These are phyloP conservation scores for Aphanomyces cochlioides DNA, from an alignment of 352 stramenopile genomes.

Conservation along the genomic window DNA sequence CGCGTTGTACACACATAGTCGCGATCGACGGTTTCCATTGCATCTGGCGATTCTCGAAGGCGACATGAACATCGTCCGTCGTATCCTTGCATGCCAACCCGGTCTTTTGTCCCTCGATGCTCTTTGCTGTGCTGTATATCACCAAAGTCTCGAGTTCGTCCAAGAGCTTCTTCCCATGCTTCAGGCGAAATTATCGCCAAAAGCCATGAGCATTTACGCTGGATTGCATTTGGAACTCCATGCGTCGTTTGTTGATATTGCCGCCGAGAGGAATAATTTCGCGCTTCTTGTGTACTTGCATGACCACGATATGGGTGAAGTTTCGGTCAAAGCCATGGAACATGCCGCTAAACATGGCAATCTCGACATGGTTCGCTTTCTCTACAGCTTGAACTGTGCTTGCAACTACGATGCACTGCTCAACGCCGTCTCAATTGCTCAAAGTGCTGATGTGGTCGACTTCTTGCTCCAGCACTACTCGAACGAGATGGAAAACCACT, in stretches of 20 bases:
- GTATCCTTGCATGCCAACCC: conserved; percentile 1
- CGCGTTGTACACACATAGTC: neutral
- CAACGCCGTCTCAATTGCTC: no score
- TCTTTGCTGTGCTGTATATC: neutral
- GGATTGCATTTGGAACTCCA: no score
- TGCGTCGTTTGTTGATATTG: neutral
- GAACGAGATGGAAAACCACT: no score
- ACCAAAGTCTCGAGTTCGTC: neutral
- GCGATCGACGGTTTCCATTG: neutral
- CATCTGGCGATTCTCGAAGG: neutral
- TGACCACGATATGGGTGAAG: neutral
- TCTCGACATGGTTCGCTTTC: neutral
- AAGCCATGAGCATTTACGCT: no score
- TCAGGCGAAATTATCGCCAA: no score
- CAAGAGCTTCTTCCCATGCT: no score
- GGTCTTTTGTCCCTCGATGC: neutral
- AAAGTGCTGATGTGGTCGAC: no score
- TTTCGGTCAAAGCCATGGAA: neutral
- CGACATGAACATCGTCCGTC: neutral
- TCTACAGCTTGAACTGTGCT: neutral
- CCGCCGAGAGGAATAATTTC: neutral
- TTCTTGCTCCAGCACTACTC: no score
- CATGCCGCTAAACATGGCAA: neutral
- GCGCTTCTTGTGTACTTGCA: neutral
- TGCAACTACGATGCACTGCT: no score